phyloP scores from a whole-genome alignment of 331 rosid species.

The Arachis monticola region DNA sequence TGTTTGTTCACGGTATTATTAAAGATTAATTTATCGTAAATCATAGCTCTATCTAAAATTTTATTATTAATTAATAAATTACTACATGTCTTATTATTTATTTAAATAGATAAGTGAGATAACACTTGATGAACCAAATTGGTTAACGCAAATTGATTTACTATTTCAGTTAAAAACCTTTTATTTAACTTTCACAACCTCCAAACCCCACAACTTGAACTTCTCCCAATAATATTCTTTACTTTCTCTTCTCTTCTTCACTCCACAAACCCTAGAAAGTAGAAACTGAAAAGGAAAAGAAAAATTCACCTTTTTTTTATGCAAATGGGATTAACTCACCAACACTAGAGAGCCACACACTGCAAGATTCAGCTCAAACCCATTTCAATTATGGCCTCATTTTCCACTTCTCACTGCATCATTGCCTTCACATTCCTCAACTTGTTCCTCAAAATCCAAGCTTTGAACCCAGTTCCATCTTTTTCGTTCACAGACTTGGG shows the following conservation, averaged over 20 bases:
- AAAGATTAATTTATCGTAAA: too few species aligned
- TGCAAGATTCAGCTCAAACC: slow-evolving; percentile 57
- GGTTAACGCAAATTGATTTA: too few species aligned
- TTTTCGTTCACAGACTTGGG: slow-evolving; percentile 68
- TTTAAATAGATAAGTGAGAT: too few species aligned
- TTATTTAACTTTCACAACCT: slow-evolving; percentile 74
- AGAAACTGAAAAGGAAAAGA: background rate
- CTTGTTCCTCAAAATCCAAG: slow-evolving; percentile 54
- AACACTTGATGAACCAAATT: too few species aligned
- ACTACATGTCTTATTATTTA: too few species aligned
- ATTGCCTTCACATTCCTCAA: slow-evolving; percentile 44
- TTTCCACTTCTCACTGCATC: slow-evolving; percentile 48
- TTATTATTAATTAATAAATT: too few species aligned
- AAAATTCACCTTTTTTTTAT: slow-evolving; percentile 45
- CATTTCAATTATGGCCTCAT: slow-evolving; percentile 68
- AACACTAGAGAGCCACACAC: slow-evolving; percentile 40
- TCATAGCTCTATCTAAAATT: too few species aligned
- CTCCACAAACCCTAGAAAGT: slow-evolving; percentile 62
- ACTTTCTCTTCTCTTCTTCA: slow-evolving; percentile 53
- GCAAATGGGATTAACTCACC: slow-evolving; percentile 52
- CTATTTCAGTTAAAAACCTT: slow-evolving; percentile 27
- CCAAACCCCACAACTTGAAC: slow-evolving; percentile 50
- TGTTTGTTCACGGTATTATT: too few species aligned
- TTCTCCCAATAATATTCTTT: slow-evolving; percentile 53
- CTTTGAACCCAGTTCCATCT: slow-evolving; percentile 52